Base-by-base conservation (phyloP, 495 filamentous ascomycete genomes). In the Podospora didyma region DNA sequence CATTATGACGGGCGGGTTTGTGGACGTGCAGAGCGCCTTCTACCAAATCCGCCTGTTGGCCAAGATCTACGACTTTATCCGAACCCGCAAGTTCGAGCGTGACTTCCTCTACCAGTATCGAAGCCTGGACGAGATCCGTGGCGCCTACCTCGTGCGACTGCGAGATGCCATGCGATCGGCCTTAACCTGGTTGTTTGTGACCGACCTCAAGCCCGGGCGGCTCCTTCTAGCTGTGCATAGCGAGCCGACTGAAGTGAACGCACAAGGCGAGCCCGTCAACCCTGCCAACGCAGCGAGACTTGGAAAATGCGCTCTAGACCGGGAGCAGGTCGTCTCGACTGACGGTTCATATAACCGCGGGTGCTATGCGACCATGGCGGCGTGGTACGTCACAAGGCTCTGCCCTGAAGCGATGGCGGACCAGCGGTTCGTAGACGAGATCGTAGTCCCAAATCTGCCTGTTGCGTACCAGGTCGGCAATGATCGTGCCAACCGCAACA, bases 401-500 rank as follows among this genome's bases (percentile, higher is more conserved):
- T 60, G 58, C 35, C 58, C 52, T 0, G 53, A 44, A 11, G 58
- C 47, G 0, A 48, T 60, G 19, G 42, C 39, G 12, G 17, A 5
- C 2, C 3, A 19, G n/a, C n/a, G n/a, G 4, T 56, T 56, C 17
- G 44, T 55, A 21, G 31, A 56, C 21, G 60, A 66, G 58, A 61
- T 65, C 20, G 5, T 53, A 2, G 50, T 69, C 21, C 60, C 66
- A 5, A 50, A 48, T 11, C 46, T 69, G 48, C 62, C 62, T 26
- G 57, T 57, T 11, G 60, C 60, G 14, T 69, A 63, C 60, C 56
- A 64, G 42, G 17, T 62, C 17, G 58, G 58, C 12, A 52, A 52
- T 16, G 41, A 47, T 7, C 58, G 58, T 2, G 58, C 37, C 9
- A 52, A 37, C 1, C 52, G 53, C 17, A 22, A 60, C 22, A 51